A percentile compares a stretch with the other conserved stretches of the same genome.
These are phyloP conservation scores for Fusarium sp. DNA, from an alignment of 2,329 filamentous ascomycete genomes.

Conservation along the genomic window DNA sequence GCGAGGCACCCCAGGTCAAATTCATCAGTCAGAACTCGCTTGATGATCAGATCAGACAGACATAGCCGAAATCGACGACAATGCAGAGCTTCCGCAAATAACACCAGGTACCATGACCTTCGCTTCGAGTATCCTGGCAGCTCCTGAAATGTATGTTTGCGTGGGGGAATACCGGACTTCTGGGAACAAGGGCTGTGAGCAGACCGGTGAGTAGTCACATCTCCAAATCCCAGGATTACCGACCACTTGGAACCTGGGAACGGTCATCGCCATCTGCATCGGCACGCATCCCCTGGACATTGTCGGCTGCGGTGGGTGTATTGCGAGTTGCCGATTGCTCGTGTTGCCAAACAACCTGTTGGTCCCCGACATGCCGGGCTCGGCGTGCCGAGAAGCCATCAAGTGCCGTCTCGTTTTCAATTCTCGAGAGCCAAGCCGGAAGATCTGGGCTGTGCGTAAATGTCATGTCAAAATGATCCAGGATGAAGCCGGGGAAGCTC, in stretches of 20 bases:
- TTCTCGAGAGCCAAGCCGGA: background rate
- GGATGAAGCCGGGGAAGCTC: conserved; percentile 22
- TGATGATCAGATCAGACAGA: conserved; percentile 6
- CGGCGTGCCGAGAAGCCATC: conserved; percentile 11
- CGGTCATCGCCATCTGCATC: conserved; percentile 22
- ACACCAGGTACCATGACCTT: conserved; percentile 1
- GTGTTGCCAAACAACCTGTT: background rate
- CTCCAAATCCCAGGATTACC: conserved; percentile 26
- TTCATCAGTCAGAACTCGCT: background rate
- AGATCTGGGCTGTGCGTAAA: conserved; percentile 6
- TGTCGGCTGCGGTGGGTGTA: background rate
- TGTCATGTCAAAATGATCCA: conserved; percentile 3
- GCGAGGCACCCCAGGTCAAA: background rate
- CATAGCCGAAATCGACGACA: background rate
- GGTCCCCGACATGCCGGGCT: background rate
- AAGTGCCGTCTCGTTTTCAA: background rate
- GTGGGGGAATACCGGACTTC: conserved; percentile 34
- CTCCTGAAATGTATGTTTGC: conserved; percentile 17
- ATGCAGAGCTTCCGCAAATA: background rate
- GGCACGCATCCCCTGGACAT: conserved; percentile 8
- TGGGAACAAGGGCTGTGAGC: conserved; percentile 35
- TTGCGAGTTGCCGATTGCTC: conserved; percentile 1
- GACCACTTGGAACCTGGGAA: conserved; percentile 24
- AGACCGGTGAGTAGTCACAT: conserved; percentile 40
- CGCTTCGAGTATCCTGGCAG: conserved; percentile 18